Evolutionary conservation across 2,329 filamentous ascomycete species (phyloP), one percentile per base, ranked within the genome.

Genomic region (Purpureocillium takamizusanense): DNA sequence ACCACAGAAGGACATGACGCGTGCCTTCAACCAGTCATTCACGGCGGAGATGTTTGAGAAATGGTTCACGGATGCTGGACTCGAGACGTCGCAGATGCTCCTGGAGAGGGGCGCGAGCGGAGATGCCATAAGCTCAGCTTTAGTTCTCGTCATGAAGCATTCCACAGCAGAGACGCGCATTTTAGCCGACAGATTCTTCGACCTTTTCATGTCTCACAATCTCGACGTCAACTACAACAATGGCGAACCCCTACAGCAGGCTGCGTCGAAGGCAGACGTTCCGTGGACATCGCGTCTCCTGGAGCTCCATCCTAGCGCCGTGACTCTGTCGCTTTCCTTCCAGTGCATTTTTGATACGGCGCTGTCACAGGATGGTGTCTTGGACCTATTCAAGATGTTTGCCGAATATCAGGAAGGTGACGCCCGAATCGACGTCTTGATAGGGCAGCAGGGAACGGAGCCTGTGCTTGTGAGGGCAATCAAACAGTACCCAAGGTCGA

Each of bases 391-490:
- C 30, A 57, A 60, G 3, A 51, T 75, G 8, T 77, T 79, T 38
- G 59, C 66, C 1, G 69, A 72, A 17, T 66, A 74, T 39, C 56
- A 65, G 7, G 60, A 70, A 2, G 70, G 62, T 1, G 63, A 69
- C 28, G 61, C 62, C 4, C 57, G 65, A 1, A 53, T 78, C n/a
- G 73, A 78, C 45, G 66, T 69, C 23, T 63, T 74, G 56, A 63
- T 64, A 31, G 51, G 54, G 2, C 56, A 65, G 36, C 60, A 62
- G 2, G 62, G 58, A 3, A 63, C 55, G 2, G 59, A 66, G 31
- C 72, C 70, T 1, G 60, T 76, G 14, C 49, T 79, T 4, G 64
- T 76, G 42, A 65, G 66, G 25, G 74, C 74, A 3, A 52, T 81
- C 13, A 59, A 62, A 2, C 67, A 67, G 32, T 78, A 75, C 46